Evolutionary conservation across 768 basidiomycete genomes (phyloP), one percentile per base, ranked within the genome.

Genomic region (Termitomyces bulborhizus): DNA sequence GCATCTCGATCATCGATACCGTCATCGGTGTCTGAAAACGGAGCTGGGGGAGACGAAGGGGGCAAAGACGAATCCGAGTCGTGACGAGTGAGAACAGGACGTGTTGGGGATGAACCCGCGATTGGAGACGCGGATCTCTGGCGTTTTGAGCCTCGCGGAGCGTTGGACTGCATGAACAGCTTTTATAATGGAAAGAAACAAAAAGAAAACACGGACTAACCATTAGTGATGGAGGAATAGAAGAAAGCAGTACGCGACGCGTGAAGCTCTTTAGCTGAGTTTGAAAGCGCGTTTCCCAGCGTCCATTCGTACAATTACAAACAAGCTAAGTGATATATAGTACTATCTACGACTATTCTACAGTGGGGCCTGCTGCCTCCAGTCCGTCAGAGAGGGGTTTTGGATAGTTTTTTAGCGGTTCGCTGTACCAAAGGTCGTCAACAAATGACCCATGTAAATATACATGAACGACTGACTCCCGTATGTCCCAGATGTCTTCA

Each of bases 401-500:
- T 6, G 84, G 84, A 60, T 76, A 86, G 53, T 76, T 70, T 58
- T 70, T 62, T 52, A 82, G 56, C 0, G 80, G 79, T 68, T 78
- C 70, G n/a, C 83, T 85, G 57, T 45, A 40, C 37, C 45, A 34
- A 46, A 36, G 29, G 18, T 29, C 53, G 18, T 57, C 27, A 56
- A 34, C 41, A 7, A 8, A 12, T 29, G 29, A 11, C 15, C 27
- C 32, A 42, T 16, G 43, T 32, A 13, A 31, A 16, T 18, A 11
- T 36, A 31, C 24, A 18, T 29, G 24, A 0, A 29, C 11, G 8
- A 76, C 87, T 65, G 68, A 96, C 95, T 75, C 81, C 70, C 95
- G 74, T 27, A 90, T 76, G 56, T 91, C 86, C 96, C 96, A 99
- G 2, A 99, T 84, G 66, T 95, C 93, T 72, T 98, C 96, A 62